Conservation (phyloP, 306 rosid genomes). For the Begonia loranthoides region DNA sequence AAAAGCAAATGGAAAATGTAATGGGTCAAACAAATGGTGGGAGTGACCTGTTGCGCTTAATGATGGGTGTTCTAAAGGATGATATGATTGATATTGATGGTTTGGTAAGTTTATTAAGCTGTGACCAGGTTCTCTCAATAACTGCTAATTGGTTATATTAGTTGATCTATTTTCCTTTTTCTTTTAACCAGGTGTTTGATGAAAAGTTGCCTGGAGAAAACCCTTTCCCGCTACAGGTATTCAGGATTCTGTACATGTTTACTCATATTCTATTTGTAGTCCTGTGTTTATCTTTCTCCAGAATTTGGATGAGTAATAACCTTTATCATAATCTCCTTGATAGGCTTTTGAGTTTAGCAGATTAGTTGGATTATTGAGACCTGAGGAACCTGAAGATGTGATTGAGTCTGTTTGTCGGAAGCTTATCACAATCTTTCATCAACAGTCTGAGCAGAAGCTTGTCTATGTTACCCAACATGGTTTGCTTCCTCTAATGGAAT, state of each 20-base stretch:
- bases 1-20: conserved; percentile 81
- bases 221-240: conserved; percentile 84
- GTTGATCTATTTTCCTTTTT: conserved; percentile 11
- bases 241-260: conserved; percentile 1
- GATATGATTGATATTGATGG: conserved; percentile 89
- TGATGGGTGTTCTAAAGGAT: conserved; percentile 82
- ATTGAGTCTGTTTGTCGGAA: conserved; percentile 84
- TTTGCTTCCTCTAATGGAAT: conserved; percentile 74
- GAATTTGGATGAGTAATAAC: conserved; percentile 13
- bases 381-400: conserved; percentile 82
- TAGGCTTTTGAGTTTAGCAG: conserved; percentile 97
- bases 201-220: conserved; percentile 90
- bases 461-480: conserved; percentile 92
- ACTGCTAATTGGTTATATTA: background rate
- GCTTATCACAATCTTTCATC: conserved; percentile 65
- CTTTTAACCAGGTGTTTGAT: conserved; percentile 61
- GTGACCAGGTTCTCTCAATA: background rate
- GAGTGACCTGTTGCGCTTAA: conserved; percentile 64
- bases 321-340: conserved; percentile 13
- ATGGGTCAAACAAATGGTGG: conserved; percentile 66
- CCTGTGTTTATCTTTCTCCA: conserved; percentile 2
- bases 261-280: background rate
- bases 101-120: conserved; percentile 46
- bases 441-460: conserved; percentile 88
- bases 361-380: conserved; percentile 67